Evolutionary conservation across 1,284 basidiomycete genomes (phyloP), one percentile per base, ranked within the genome.

Genomic region (Bondarzewia mesenterica): DNA sequence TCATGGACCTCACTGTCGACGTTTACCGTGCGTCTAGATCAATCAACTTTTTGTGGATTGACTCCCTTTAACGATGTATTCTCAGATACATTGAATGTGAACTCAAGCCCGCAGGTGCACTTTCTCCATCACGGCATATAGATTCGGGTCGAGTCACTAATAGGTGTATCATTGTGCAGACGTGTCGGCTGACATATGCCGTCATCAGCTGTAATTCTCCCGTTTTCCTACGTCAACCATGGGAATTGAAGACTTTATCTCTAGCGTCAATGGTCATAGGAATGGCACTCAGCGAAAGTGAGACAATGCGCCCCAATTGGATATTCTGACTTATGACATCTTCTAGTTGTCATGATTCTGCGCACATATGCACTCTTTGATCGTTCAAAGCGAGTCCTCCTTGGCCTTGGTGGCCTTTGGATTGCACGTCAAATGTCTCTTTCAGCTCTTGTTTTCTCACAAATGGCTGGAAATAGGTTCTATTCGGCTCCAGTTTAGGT

Each of bases 291-390:
- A 32, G 29, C 29, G 29, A 32, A 32, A 32, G 29, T 32, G 5
- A 32, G 29, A n/a, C n/a, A n/a, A 12, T 32, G 29, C 5, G 7
- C 5, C 29, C 29, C 29, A 5, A 12, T 32, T n/a, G 10, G n/a
- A 32, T 3, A 32, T 32, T 10, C 5, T 32, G 29, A n/a, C n/a
- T n/a, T n/a, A n/a, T 40, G 1, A 40, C 42, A 43, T 12, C 16
- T 7, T 32, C 14, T 20, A 46, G 45, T 46, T 37, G 45, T 46
- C 35, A 46, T 46, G 45, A 37, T 46, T 26, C 35, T 46, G 21
- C 45, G 45, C n/a, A 25, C 37, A 22, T 32, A 46, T 25, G 45
- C 36, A 8, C 20, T 46, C 12, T 39, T 20, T 14, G 45, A 39
- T 14, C 14, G 37, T n/a, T 46, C 45, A 25, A 46, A 38, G 22